Percentiles rank a stretch among this genome's conserved stretches.
phyloP scores from a whole-genome alignment of 192 early-diverging fungal genomes.

The Funneliformis mosseae region DNA sequence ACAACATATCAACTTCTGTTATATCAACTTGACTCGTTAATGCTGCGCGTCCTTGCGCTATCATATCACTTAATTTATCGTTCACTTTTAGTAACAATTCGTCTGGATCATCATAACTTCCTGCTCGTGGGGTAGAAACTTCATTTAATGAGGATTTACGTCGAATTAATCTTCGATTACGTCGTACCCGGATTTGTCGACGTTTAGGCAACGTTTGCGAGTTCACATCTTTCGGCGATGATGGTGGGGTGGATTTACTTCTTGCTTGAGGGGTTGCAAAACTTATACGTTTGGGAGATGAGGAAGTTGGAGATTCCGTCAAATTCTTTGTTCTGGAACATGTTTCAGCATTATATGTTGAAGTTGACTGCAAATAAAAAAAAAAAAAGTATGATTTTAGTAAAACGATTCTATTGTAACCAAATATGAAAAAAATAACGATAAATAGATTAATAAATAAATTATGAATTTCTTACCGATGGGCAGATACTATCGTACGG shows the following conservation, averaged over 20 bases:
- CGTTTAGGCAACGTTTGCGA: background rate
- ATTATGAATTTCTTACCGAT: background rate
- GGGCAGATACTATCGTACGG: conserved; percentile 30
- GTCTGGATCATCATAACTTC: conserved; percentile 8
- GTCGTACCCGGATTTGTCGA: conserved; percentile 13
- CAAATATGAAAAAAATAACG: background rate
- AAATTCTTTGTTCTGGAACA: background rate
- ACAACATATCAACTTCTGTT: conserved; percentile 29
- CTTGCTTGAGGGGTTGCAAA: background rate
- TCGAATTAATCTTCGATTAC: conserved; percentile 2
- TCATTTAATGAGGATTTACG: conserved; percentile 15
- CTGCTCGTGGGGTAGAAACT: background rate
- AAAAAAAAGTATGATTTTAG: background rate
- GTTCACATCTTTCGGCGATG: background rate
- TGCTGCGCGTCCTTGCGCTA: conserved; percentile 27
- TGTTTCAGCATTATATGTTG: background rate
- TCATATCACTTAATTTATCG: conserved; percentile 28
- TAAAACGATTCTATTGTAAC: background rate
- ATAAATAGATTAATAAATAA: background rate
- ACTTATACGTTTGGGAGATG: background rate
- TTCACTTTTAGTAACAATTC: conserved; percentile 16
- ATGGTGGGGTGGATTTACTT: background rate
- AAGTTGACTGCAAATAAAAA: background rate
- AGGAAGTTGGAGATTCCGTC: background rate
- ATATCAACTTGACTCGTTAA: conserved; percentile 27